Percentiles rank a stretch among this genome's conserved stretches.
These are phyloP conservation scores for Hypoxylon rickii DNA, from an alignment of 495 filamentous ascomycete species.

Conservation along the genomic window DNA sequence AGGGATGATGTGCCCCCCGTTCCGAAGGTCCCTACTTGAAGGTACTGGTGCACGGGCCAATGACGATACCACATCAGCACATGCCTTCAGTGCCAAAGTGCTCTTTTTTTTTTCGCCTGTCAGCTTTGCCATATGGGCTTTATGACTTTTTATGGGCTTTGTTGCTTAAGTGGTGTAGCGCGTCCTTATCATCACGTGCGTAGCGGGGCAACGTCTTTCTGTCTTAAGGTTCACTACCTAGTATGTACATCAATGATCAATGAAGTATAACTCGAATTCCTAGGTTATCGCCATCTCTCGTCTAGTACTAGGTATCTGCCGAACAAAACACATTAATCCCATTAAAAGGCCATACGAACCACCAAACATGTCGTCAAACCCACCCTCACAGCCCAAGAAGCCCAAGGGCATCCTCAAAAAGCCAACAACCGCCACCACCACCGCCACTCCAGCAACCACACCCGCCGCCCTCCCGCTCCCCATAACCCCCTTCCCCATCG, in stretches of 20 bases:
- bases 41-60: slow-evolving; percentile 28
- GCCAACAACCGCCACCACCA: slow-evolving; percentile 23
- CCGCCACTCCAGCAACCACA: slow-evolving; percentile 37
- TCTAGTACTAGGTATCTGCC: no score
- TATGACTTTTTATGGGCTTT: no score
- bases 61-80: slow-evolving; percentile 29
- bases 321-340: no score
- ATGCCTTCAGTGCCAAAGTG: neutral
- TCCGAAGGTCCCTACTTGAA: slow-evolving; percentile 25
- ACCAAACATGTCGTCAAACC: slow-evolving; percentile 5
- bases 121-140: no score
- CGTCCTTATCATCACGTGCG: neutral
- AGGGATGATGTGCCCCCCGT: neutral
- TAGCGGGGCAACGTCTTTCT: neutral
- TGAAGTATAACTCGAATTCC: no score
- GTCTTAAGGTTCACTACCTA: no score
- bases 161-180: neutral
- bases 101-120: neutral
- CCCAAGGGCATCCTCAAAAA: slow-evolving; percentile 65
- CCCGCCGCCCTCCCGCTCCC: slow-evolving; percentile 26
- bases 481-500: slow-evolving; percentile 30
- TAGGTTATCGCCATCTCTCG: no score
- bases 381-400: slow-evolving; percentile 19
- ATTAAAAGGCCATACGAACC: no score
- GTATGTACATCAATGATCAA: neutral